Percentiles rank a stretch among this genome's conserved stretches.
These are phyloP conservation scores for Phytophthora sansomeana DNA, from an alignment of 352 stramenopile genomes.

Conservation along the genomic window DNA sequence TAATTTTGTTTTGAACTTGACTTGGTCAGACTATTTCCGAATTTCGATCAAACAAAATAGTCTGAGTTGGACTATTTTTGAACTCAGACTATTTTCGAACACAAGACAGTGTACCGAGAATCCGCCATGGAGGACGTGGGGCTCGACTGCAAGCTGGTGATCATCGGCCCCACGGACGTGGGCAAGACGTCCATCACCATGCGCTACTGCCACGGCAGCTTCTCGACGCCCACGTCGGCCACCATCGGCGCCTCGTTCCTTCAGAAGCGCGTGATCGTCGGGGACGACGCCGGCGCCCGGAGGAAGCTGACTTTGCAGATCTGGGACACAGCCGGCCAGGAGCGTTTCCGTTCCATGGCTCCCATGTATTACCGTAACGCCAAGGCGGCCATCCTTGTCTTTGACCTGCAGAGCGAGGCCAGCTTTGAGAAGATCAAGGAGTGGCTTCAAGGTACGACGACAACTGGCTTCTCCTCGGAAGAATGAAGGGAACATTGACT, in stretches of 20 bases:
- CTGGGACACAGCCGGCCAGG: constrained; percentile 68
- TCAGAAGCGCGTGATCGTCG: constrained; percentile 85
- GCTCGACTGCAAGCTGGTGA: constrained; percentile 90
- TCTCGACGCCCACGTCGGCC: constrained; percentile 84
- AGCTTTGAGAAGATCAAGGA: constrained; percentile 90
- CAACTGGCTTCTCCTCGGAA: neutral
- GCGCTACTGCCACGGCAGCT: constrained; percentile 89
- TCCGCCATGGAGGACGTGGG: constrained; percentile 86
- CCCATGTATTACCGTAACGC: constrained; percentile 93
- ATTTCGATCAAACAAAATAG: no score
- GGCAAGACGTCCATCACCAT: constrained; percentile 92
- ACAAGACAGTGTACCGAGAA: no score
- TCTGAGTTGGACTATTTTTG: no score
- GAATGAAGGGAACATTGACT: constrained; percentile 5
- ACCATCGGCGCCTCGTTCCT: constrained; percentile 90
- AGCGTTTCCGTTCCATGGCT: constrained; percentile 87
- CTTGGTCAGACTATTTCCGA: no score
- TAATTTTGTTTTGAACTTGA: no score
- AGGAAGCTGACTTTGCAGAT: constrained; percentile 91
- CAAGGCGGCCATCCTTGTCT: constrained; percentile 89
- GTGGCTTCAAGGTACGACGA: constrained; percentile 75
- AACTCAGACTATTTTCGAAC: no score
- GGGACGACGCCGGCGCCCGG: constrained; percentile 49
- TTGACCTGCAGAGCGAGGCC: constrained; percentile 79
- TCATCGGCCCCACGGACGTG: constrained; percentile 89